Conservation (phyloP, 768 basidiomycete genomes). For the Tremella yokohamensis region DNA sequence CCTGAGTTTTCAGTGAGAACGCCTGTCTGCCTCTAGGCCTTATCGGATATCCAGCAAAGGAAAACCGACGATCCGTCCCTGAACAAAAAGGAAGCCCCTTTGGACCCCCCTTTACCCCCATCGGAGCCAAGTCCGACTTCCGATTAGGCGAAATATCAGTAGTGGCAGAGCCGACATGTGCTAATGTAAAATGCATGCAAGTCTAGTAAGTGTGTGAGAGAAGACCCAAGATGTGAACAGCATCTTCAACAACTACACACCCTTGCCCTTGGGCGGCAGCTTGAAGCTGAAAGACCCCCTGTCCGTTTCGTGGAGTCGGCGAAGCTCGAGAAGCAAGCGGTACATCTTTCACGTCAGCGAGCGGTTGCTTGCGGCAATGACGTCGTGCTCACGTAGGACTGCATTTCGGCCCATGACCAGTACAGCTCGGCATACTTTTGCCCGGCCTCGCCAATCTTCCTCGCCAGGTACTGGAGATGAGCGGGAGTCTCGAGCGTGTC, state of each 20-base stretch:
- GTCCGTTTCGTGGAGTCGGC: constrained; percentile 40
- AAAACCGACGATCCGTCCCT: too few species aligned
- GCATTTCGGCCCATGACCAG: constrained; percentile 50
- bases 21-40: too few species aligned
- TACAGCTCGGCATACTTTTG: constrained; percentile 45
- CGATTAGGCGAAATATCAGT: too few species aligned
- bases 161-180: too few species aligned
- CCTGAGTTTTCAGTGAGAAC: too few species aligned
- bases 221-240: too few species aligned
- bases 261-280: constrained; percentile 13
- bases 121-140: too few species aligned
- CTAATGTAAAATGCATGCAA: too few species aligned
- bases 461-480: constrained; percentile 38
- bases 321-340: constrained; percentile 43
- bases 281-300: constrained; percentile 35
- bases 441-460: constrained; percentile 49
- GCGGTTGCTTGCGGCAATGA: background rate
- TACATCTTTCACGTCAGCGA: constrained; percentile 31
- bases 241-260: background rate
- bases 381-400: constrained; percentile 41
- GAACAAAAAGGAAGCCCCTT: too few species aligned
- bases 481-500: background rate
- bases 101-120: too few species aligned
- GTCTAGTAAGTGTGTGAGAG: too few species aligned
- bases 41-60: too few species aligned